Base-by-base conservation (phyloP, 768 basidiomycete species). In the Tremella mesenterica region DNA sequence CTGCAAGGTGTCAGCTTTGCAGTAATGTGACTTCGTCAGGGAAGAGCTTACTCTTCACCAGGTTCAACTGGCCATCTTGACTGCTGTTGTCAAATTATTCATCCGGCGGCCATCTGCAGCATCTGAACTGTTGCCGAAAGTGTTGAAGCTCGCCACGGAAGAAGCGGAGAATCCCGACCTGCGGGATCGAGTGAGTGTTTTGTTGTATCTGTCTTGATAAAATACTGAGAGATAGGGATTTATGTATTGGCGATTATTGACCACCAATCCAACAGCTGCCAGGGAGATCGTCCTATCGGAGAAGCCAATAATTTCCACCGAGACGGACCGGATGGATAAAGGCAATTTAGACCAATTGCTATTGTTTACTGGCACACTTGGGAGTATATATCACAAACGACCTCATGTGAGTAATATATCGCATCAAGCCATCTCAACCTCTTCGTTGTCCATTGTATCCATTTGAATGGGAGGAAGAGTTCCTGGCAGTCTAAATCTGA, bases 181-280 rank as follows among this genome's bases (percentile, higher is more conserved):
- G 20, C 81, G 95, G 29, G 95, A 99, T 73, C 79, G 95, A 57
- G 73, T 74, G 54, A 59, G 70, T 67, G 8, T 2, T 31, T 12
- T 3, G 33, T 8, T 13, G 26, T 7, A 7, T 8, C 14, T 14
- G n/a, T 27, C 45, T n/a, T 27, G 14, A 13, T 18, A 18, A 28
- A 27, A 7, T 45, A 44, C 39, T 58, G 1, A 52, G 25, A 12
- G 5, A 21, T 46, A 74, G 73, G 95, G 95, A 2, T 97, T 92
- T 77, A 97, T 99, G 86, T 99, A 97, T 75, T 99, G 95, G 95
- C 83, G 95, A 33, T 79, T 99, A 75, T 80, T 97, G 41, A 92
- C 93, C 8, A 85, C 90, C 64, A 90, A 95, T 69, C 90, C 92
- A 1, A 76, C 83, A 7, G 84, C 85, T 0, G 92, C 95, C 6